Evolutionary conservation across 2,329 filamentous ascomycete species (phyloP).

Genomic region (Alternaria rosae): DNA sequence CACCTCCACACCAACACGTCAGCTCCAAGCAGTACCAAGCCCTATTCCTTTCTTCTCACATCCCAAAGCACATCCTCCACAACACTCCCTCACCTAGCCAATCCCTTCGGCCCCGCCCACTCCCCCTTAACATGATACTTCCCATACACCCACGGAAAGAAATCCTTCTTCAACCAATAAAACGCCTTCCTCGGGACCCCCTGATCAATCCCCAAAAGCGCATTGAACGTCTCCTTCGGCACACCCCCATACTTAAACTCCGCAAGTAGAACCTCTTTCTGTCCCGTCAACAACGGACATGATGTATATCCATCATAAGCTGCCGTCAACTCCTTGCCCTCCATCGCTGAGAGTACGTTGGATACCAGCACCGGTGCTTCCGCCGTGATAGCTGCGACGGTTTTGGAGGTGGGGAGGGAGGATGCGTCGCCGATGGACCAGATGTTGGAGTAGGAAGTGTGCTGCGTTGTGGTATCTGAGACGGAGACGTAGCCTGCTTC

Average conservation of each 20-base stretch:
- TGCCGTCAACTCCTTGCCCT: slow-evolving; percentile 34
- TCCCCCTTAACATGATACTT: slow-evolving; percentile 67
- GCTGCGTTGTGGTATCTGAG: slow-evolving; percentile 43
- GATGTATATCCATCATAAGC: slow-evolving; percentile 52
- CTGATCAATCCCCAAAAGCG: slow-evolving; percentile 65
- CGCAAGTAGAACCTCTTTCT: slow-evolving; percentile 69
- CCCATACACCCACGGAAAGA: slow-evolving; percentile 72
- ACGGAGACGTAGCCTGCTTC: slow-evolving; percentile 50
- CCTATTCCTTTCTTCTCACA: too few relatives aligned
- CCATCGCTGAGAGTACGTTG: slow-evolving; percentile 43
- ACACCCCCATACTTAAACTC: slow-evolving; percentile 71
- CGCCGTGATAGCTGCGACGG: slow-evolving; percentile 49
- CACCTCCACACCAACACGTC: too few relatives aligned
- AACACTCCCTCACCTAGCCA: slow-evolving; percentile 21
- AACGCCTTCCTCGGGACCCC: slow-evolving; percentile 63
- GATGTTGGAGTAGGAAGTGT: slow-evolving; percentile 50
- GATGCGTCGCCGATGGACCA: slow-evolving; percentile 52
- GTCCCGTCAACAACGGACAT: slow-evolving; percentile 54
- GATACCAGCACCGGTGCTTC: slow-evolving; percentile 47
- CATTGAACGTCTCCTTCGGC: slow-evolving; percentile 69
- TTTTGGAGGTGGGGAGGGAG: slow-evolving; percentile 50
- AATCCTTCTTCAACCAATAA: slow-evolving; percentile 71
- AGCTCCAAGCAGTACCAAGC: too few relatives aligned
- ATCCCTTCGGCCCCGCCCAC: slow-evolving; percentile 68
- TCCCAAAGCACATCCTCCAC: background rate